phyloP scores from a whole-genome alignment of 2,329 filamentous ascomycete species.

The Chrysosporium queenslandicum region DNA sequence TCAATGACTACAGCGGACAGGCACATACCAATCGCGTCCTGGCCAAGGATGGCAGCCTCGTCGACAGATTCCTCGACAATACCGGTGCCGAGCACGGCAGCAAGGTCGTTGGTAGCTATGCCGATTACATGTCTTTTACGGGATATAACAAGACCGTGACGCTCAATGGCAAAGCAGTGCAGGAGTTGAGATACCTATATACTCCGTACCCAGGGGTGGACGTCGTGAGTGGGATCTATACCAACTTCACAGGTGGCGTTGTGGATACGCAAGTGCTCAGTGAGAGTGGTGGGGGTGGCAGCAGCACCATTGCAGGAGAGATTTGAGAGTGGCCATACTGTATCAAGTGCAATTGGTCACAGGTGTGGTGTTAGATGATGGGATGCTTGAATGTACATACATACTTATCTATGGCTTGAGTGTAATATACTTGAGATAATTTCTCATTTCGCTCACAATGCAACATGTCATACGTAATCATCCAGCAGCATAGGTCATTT shows the following conservation, averaged over 20 bases:
- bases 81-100: neutral
- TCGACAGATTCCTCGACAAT: constrained; percentile 2
- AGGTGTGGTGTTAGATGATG: too few relatives aligned
- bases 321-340: too few relatives aligned
- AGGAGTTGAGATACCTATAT: neutral
- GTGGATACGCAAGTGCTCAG: constrained; percentile 1
- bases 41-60: neutral
- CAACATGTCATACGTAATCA: too few relatives aligned
- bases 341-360: too few relatives aligned
- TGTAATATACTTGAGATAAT: too few relatives aligned
- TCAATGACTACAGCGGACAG: constrained; percentile 1
- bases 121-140: constrained; percentile 1
- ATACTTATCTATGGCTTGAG: too few relatives aligned
- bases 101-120: neutral
- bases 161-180: neutral
- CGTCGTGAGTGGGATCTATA: constrained; percentile 1
- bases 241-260: neutral
- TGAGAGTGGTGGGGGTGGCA: neutral
- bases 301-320: neutral
- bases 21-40: neutral
- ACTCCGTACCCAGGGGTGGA: neutral
- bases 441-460: too few relatives aligned
- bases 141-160: constrained; percentile 1
- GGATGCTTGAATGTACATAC: too few relatives aligned
- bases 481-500: too few relatives aligned